Percentiles rank a stretch among this genome's conserved stretches.
phyloP scores from a whole-genome alignment of 148 eudicot species.

The Salicornia ramosissima region DNA sequence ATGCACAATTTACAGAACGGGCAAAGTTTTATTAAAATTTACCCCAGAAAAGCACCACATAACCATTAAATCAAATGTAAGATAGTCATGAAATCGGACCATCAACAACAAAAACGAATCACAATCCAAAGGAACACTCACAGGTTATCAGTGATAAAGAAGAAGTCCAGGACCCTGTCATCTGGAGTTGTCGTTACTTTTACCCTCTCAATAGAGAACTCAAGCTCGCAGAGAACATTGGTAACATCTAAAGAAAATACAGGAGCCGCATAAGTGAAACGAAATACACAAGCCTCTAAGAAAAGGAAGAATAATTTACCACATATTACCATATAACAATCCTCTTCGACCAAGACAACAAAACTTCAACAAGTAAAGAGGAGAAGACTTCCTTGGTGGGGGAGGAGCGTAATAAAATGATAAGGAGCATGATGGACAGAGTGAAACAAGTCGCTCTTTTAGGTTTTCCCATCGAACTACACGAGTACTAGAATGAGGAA shows the following conservation, averaged over 20 bases:
- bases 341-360: constrained; percentile 64
- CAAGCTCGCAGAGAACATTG: constrained; percentile 66
- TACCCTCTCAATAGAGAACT: constrained; percentile 63
- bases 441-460: constrained; percentile 56
- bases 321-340: constrained; percentile 55
- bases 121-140: constrained; percentile 29
- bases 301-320: background rate
- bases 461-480: constrained; percentile 53
- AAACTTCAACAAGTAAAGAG: constrained; percentile 52
- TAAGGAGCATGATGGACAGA: constrained; percentile 59
- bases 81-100: background rate
- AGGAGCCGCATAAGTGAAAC: constrained; percentile 15
- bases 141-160: constrained; percentile 74
- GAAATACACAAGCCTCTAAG: background rate
- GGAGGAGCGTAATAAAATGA: constrained; percentile 51
- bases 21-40: too few species aligned
- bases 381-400: constrained; percentile 38
- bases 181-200: constrained; percentile 86
- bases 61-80: background rate
- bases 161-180: constrained; percentile 66
- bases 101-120: background rate
- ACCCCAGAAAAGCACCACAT: too few species aligned
- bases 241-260: constrained; percentile 54
- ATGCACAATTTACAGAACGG: background rate
- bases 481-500: constrained; percentile 46